A percentile compares a stretch with the other conserved stretches of the same genome.
phyloP scores from a whole-genome alignment of 441 rosid species.

The Brassica balearica region DNA sequence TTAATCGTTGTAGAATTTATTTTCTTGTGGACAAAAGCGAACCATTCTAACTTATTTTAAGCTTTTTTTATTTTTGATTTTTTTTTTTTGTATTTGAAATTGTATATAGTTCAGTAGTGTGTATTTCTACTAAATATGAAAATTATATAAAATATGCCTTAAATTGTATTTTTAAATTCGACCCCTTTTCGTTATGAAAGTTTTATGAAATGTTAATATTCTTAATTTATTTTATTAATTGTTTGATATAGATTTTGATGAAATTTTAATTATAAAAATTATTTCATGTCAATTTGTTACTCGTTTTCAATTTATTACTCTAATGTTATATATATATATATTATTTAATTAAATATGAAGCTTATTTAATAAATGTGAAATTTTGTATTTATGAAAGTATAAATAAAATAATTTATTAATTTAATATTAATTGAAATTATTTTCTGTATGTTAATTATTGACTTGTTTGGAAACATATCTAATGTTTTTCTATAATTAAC shows the following conservation, averaged over 20 bases:
- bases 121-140: not conserved
- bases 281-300: no score
- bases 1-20: no score
- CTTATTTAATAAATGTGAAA: no score
- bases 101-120: not conserved
- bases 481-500: not conserved
- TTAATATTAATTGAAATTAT: no score
- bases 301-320: no score
- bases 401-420: no score
- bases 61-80: not conserved
- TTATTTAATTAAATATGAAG: no score
- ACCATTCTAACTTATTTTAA: no score
- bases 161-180: not conserved
- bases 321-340: no score
- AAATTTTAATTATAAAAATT: not conserved
- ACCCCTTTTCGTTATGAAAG: not conserved
- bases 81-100: not conserved
- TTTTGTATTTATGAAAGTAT: no score
- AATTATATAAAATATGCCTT: not conserved
- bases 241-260: not conserved
- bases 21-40: no score
- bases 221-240: not conserved
- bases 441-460: not conserved
- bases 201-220: not conserved
- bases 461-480: not conserved